These are phyloP conservation scores for Tephrocybe sp. DNA, from an alignment of 768 basidiomycete species.

Conservation along the genomic window DNA sequence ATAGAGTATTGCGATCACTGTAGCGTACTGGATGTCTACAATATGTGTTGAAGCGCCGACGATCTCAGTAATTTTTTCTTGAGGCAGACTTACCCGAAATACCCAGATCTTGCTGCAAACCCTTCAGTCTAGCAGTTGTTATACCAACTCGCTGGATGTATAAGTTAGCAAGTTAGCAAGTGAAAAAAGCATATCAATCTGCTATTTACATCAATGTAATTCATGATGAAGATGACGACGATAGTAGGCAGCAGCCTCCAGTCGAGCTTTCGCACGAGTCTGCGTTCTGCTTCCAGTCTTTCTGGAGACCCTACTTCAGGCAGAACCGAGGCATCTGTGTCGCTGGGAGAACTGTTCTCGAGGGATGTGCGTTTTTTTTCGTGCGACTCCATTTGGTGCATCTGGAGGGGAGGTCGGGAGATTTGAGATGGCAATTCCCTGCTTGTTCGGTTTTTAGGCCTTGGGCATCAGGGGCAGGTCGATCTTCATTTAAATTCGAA, in stretches of 20 bases:
- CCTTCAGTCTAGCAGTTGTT: constrained; percentile 50
- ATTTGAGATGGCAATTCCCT: no score
- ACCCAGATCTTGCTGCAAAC: constrained; percentile 47
- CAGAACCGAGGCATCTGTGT: no score
- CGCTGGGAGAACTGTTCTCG: no score
- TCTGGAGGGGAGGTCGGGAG: no score
- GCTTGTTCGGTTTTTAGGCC: no score
- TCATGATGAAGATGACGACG: constrained; percentile 62
- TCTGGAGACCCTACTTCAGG: constrained; percentile 27
- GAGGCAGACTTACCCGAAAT: constrained; percentile 34
- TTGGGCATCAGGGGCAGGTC: no score
- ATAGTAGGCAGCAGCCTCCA: constrained; percentile 55
- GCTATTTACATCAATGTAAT: constrained; percentile 60
- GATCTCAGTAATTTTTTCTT: no score
- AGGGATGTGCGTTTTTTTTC: no score
- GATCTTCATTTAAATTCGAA: no score
- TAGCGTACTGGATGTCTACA: constrained; percentile 53
- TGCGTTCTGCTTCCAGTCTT: constrained; percentile 36
- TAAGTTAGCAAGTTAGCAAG: neutral
- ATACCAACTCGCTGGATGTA: constrained; percentile 43
- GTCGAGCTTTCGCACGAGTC: constrained; percentile 58
- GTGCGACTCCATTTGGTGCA: no score
- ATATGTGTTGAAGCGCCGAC: constrained; percentile 16
- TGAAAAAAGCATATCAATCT: neutral
- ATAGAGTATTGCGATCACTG: constrained; percentile 52